Evolutionary conservation across 1,139 yeast species (phyloP), one percentile per base, ranked within the genome.

Genomic region (Suhomyces bolitotheri): DNA sequence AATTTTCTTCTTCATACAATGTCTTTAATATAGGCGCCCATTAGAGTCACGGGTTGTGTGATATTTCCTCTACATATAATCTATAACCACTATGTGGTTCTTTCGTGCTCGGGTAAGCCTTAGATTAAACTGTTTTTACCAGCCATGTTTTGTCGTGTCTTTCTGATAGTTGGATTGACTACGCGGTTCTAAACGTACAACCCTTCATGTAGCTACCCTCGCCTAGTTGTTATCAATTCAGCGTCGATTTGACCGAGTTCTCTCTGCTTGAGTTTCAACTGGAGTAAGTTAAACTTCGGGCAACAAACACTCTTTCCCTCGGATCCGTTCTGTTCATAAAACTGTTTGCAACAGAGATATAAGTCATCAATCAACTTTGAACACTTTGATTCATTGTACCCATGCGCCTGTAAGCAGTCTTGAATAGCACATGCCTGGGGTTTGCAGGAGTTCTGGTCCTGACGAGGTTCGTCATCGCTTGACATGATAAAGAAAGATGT

Each of bases 51-150:
- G 88, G 80, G 61, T 63, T 73, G 63, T 64, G 62, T 69, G 74
- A 59, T 17, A 35, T 50, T 58, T 55, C 68, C 57, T 67, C 76
- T 56, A 69, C 78, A 67, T 69, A 66, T 66, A 69, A 56, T 63
- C 76, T 63, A 54, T 60, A 51, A 46, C 58, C 67, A 60, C 70
- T 57, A 35, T 64, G 70, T 66, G 73, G 61, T 59, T 59, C 49
- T 66, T 75, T 76, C 86, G 94, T 84, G 94, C 94, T 84, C 89
- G 92, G 92, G 92, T 83, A 64, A 69, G 85, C 84, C 92, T 82
- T 74, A 84, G 88, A 84, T 62, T 56, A 74, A n/a, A 66, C 44
- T 55, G 72, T 75, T 77, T 77, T 69, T 64, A 63, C 62, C 77
- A 77, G 78, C 79, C 66, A 40, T 59, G 55, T 62, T n/a, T 54